Base-by-base conservation (phyloP, 495 filamentous ascomycete species). In the Penicillium silybi region DNA sequence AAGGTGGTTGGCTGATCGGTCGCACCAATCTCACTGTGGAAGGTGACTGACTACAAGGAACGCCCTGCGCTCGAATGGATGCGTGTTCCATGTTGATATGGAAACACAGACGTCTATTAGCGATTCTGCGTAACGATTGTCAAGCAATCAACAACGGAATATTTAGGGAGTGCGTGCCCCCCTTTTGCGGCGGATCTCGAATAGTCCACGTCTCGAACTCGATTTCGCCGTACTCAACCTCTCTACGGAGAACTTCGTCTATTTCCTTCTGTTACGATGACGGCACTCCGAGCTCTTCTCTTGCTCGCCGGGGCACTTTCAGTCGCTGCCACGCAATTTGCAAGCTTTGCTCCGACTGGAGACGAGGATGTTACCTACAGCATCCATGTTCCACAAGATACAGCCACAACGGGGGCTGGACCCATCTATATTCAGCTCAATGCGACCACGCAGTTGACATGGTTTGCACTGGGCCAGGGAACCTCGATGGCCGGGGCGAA, bases 381-480 rank as follows among this genome's bases (percentile, higher is more conserved):
- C 27, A 54, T 76, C 44, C 64, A 64, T 39, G 54, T 72, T 16
- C 68, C 69, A 6, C 25, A 61, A 2, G 19, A 44, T 37, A 73
- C 71, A 6, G 61, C 57, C 6, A 54, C 48, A 9, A 60, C 62
- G 2, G 49, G 53, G 16, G 50, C 56, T 1, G 71, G 68, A 0
- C 64, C 69, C 7, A 76, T 89, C 41, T 87, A 82, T 63, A 74
- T 90, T 50, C 86, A 87, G 54, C 77, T 90, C 41, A 70, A 66
- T 26, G 83, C 85, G 2, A 84, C 86, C 0, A 68, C 72, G 4
- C 68, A 69, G 0, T 74, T 80, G 55, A 65, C 77, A 62, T 90
- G 87, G 86, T 78, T 86, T 18, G 83, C 75, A 1, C 65, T 88
- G 6, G 87, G 85, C 7, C 83, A 85, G 38, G 87, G 87, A 13